Evolutionary conservation across 2,329 filamentous ascomycete species (phyloP).

Genomic region (Dothideomycetes sp.): DNA sequence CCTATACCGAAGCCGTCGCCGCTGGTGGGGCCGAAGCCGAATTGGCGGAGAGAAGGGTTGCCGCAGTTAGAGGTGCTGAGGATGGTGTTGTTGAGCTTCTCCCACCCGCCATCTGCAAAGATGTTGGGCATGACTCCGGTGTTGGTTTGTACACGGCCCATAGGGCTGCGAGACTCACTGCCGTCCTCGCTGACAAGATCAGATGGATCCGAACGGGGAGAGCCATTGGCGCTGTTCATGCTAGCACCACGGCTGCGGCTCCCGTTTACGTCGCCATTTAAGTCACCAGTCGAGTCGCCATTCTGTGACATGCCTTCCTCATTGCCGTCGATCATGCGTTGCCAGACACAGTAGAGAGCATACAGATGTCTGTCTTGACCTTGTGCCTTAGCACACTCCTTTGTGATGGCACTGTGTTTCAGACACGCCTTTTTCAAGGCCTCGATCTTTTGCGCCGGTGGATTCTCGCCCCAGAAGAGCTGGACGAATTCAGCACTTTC

Average conservation of each 20-base stretch:
- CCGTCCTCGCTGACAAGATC: conserved; percentile 38
- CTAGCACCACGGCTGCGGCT: conserved; percentile 32
- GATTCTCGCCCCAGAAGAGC: conserved; percentile 89
- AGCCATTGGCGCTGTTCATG: conserved; percentile 25
- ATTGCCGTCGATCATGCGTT: conserved; percentile 71
- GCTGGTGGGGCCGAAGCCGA: conserved; percentile 90
- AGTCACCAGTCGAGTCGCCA: conserved; percentile 42
- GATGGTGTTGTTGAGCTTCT: conserved; percentile 88
- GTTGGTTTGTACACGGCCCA: conserved; percentile 32
- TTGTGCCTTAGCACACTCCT: conserved; percentile 76
- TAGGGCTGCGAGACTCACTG: conserved; percentile 41
- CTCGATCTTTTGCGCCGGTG: conserved; percentile 71
- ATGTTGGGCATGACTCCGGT: conserved; percentile 56
- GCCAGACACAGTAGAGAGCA: conserved; percentile 90
- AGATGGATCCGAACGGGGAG: not conserved
- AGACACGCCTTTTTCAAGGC: conserved; percentile 73
- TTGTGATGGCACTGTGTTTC: conserved; percentile 69
- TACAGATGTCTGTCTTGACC: conserved; percentile 91
- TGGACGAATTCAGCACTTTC: conserved; percentile 83
- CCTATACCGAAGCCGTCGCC: conserved; percentile 94
- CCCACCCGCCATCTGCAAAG: conserved; percentile 85
- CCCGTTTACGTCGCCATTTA: conserved; percentile 50
- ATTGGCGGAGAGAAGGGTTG: conserved; percentile 87
- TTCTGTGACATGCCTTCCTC: conserved; percentile 39
- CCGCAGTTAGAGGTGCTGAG: conserved; percentile 97